Percentiles rank a stretch among this genome's conserved stretches.
Evolutionary conservation across 2,329 filamentous ascomycete species (phyloP).

Genomic region (Pyrenochaeta sp.): DNA sequence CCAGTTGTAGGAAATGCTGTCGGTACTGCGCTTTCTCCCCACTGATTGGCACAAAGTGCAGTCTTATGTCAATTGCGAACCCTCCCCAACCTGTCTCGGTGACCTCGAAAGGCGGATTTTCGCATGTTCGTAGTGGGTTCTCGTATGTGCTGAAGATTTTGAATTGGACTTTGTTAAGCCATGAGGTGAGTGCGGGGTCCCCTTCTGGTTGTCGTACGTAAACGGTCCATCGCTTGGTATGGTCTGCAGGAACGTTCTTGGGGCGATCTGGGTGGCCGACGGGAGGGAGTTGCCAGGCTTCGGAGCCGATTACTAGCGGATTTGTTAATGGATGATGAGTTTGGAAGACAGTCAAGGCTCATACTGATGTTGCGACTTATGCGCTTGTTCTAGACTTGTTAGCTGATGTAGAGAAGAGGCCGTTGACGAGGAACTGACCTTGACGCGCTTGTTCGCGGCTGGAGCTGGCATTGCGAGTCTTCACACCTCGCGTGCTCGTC

Average conservation of each 20-base stretch:
- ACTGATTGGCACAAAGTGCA: constrained; percentile 88
- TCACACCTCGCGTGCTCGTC: too few relatives aligned
- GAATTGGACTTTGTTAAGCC: constrained; percentile 96
- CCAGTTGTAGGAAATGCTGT: constrained; percentile 89
- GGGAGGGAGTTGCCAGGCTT: constrained; percentile 69
- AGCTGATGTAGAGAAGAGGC: constrained; percentile 13
- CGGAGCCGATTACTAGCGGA: constrained; percentile 57
- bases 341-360: background rate
- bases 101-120: constrained; percentile 82
- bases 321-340: constrained; percentile 27
- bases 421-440: constrained; percentile 25
- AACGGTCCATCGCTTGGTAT: constrained; percentile 96
- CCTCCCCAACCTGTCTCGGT: constrained; percentile 97
- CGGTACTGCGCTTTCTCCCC: constrained; percentile 95
- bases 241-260: constrained; percentile 78
- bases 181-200: constrained; percentile 86
- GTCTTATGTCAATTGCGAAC: constrained; percentile 93
- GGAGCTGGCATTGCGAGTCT: constrained; percentile 59
- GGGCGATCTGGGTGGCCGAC: constrained; percentile 69
- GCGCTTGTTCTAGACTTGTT: constrained; percentile 47
- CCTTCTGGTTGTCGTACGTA: constrained; percentile 91
- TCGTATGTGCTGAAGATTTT: constrained; percentile 97
- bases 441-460: constrained; percentile 62
- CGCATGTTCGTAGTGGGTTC: constrained; percentile 79
- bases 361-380: constrained; percentile 51